A percentile compares a stretch with the other conserved stretches of the same genome.
These are phyloP conservation scores for Gleditsia sinensis DNA, from an alignment of 306 rosid genomes.

Conservation along the genomic window DNA sequence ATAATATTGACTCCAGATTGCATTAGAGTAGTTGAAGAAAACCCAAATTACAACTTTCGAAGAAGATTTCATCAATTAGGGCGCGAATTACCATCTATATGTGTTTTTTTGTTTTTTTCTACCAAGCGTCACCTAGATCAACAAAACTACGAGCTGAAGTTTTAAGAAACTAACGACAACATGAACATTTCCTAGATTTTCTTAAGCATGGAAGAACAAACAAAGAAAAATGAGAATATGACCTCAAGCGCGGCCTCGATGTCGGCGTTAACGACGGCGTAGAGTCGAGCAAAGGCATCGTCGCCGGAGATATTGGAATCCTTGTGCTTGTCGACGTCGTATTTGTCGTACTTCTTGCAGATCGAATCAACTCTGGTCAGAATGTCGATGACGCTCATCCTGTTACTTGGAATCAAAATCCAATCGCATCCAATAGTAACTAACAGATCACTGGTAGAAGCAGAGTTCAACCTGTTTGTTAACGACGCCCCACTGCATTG, in stretches of 20 bases:
- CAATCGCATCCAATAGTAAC: neutral
- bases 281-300: conserved; percentile 94
- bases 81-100: neutral
- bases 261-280: conserved; percentile 70
- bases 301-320: conserved; percentile 86
- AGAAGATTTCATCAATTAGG: neutral
- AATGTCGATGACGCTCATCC: conserved; percentile 93
- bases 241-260: conserved; percentile 59
- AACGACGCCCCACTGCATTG: neutral
- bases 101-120: neutral
- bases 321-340: conserved; percentile 81
- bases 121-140: neutral
- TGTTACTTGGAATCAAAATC: conserved; percentile 24
- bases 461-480: conserved; percentile 21
- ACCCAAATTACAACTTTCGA: neutral
- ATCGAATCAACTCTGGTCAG: conserved; percentile 96
- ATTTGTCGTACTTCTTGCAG: conserved; percentile 91
- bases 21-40: neutral
- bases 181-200: neutral
- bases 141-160: neutral
- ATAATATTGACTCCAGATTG: conserved; percentile 28
- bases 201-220: neutral
- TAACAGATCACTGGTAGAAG: neutral
- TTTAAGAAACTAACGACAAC: neutral
- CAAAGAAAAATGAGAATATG: neutral